Conservation (phyloP, 257 asterid species). For the Gardenia jasminoides region DNA sequence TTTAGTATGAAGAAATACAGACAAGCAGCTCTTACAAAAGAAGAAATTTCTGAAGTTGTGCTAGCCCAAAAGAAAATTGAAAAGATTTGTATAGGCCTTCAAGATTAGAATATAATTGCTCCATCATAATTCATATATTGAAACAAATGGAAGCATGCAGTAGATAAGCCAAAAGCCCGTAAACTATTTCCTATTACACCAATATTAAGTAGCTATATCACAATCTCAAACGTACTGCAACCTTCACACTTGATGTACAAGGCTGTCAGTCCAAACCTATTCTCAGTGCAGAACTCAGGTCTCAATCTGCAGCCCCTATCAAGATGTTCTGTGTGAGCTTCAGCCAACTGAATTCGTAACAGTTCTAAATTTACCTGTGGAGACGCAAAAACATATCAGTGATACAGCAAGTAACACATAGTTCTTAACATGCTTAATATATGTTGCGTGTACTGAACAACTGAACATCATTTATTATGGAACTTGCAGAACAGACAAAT, state of each 20-base stretch:
- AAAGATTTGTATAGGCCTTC: background rate
- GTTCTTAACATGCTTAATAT: background rate
- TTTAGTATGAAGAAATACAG: too few species aligned
- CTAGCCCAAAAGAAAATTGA: background rate
- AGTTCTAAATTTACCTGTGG: conserved; percentile 60
- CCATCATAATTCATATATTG: background rate
- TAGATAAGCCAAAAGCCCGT: background rate
- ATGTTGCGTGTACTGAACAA: background rate
- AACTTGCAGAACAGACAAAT: conserved; percentile 2
- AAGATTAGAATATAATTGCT: too few species aligned
- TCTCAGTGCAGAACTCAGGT: conserved; percentile 68
- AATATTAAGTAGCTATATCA: conserved; percentile 34
- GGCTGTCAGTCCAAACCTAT: conserved; percentile 67
- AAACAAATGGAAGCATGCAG: background rate
- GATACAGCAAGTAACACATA: background rate
- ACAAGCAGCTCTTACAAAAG: too few species aligned
- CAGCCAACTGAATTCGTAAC: conserved; percentile 60
- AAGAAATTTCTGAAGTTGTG: background rate
- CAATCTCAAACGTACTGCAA: conserved; percentile 69
- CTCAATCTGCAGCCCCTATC: conserved; percentile 75
- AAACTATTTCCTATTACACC: background rate
- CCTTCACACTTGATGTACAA: conserved; percentile 69
- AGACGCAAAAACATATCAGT: background rate
- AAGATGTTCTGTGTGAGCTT: conserved; percentile 79
- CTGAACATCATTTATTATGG: background rate